Evolutionary conservation across 2,329 filamentous ascomycete genomes (phyloP), one percentile per base, ranked within the genome.

Genomic region (Epichloe uncinata): DNA sequence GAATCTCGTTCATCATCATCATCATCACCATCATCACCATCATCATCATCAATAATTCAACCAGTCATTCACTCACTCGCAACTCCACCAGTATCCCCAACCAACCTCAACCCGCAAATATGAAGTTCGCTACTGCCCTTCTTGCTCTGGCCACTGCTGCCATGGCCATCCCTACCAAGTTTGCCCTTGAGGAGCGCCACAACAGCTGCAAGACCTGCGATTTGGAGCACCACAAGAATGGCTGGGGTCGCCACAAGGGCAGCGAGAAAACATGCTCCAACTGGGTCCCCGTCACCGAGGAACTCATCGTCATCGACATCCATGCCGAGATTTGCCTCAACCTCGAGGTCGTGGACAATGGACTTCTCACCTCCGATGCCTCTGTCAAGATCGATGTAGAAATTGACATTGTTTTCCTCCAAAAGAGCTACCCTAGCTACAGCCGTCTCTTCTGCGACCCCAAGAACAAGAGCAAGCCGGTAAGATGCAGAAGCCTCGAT

Each of bases 71-170:
- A 13, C 8, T 34, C 38, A 42, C 38, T 18, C 16, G 26, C 35
- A 2, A 18, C 16, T 6, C 22, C n/a, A n/a, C 8, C 47, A 35
- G 8, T 15, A 18, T 35, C 33, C 35, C 22, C 22, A 22, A 16
- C 20, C 37, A 41, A 7, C 16, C 33, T 15, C 22, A 3, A 36
- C 30, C 16, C 42, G 42, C 42, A 4, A 42, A 34, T 11, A 50
- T 50, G 48, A 50, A 50, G 42, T 50, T 45, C 42, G 42, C 42
- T 30, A 41, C 36, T 30, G 48, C 42, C 35, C 35, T 45, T 36
- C 11, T 50, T 15, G 42, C 48, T 35, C 16, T 50, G 3, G 48
- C 42, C 26, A 42, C 48, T 16, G 48, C 48, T 12, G 48, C 42
- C 48, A 33, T 50, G 18, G 36, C 48, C 48, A 43, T 15, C 42